phyloP scores from a whole-genome alignment of 176 grass and related monocot genomes.

The Aechmea fasciata region DNA sequence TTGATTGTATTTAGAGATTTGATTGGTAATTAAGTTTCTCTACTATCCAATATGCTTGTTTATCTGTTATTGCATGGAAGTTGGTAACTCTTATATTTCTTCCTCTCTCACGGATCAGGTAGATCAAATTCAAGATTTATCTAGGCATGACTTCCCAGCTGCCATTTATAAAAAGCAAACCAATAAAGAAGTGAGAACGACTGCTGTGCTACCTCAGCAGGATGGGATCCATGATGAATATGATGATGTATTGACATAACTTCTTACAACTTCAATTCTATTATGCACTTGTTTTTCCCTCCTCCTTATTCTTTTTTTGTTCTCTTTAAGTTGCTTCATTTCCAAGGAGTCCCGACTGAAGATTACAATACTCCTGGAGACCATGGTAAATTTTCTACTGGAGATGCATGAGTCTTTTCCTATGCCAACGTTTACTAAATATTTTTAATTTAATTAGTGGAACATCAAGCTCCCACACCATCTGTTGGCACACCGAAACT shows the following conservation, averaged over 20 bases:
- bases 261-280: slow-evolving; percentile 13
- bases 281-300: slow-evolving; percentile 3
- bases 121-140: slow-evolving; percentile 13
- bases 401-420: slow-evolving; percentile 1
- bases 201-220: slow-evolving; percentile 29
- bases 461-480: slow-evolving; percentile 32
- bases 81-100: neutral
- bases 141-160: slow-evolving; percentile 8
- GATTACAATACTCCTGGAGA: slow-evolving; percentile 46
- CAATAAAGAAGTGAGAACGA: slow-evolving; percentile 16
- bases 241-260: slow-evolving; percentile 26
- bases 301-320: neutral
- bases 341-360: slow-evolving; percentile 22
- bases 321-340: slow-evolving; percentile 24
- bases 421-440: neutral
- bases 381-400: slow-evolving; percentile 27
- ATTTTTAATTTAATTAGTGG: slow-evolving; percentile 3
- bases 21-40: neutral
- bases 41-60: neutral
- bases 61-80: neutral
- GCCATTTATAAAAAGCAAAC: neutral
- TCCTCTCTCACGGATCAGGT: neutral
- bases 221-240: slow-evolving; percentile 45
- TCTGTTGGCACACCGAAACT: slow-evolving; percentile 26
- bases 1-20: neutral